Percentiles rank a stretch among this genome's conserved stretches.
These are phyloP conservation scores for Rhizopus microsporus DNA, from an alignment of 371 early-diverging fungal genomes.

Conservation along the genomic window DNA sequence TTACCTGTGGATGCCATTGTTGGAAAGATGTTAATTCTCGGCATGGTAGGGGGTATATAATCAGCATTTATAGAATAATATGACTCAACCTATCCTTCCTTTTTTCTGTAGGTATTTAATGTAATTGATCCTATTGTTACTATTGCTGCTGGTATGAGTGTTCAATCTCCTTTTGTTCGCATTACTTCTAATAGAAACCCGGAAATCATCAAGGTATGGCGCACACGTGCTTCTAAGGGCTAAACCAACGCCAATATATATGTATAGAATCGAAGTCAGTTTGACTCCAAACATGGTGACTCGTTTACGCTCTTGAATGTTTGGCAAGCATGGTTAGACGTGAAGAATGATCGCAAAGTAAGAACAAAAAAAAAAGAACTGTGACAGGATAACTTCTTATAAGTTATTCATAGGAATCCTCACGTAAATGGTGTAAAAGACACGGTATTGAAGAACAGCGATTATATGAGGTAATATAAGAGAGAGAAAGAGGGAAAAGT, in stretches of 20 bases:
- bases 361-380: slow-evolving; percentile 1
- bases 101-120: slow-evolving; percentile 47
- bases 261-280: slow-evolving; percentile 48
- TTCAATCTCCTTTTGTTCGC: slow-evolving; percentile 67
- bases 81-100: too few relatives aligned
- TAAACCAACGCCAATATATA: not conserved
- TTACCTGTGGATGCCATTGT: slow-evolving; percentile 87
- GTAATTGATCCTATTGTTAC: slow-evolving; percentile 80
- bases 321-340: slow-evolving; percentile 65
- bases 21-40: slow-evolving; percentile 85
- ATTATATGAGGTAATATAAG: slow-evolving; percentile 62
- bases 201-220: slow-evolving; percentile 41
- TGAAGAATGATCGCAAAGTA: slow-evolving; percentile 51
- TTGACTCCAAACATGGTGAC: slow-evolving; percentile 65
- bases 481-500: slow-evolving; percentile 12
- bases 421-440: slow-evolving; percentile 63
- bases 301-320: slow-evolving; percentile 66
- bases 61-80: not conserved
- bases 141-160: slow-evolving; percentile 77
- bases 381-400: not conserved
- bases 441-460: slow-evolving; percentile 71
- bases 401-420: slow-evolving; percentile 33
- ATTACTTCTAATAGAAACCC: slow-evolving; percentile 42
- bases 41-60: slow-evolving; percentile 33
- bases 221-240: not conserved